Evolutionary conservation across 164 flowering plant genomes (phyloP), one percentile per base, ranked within the genome.

Genomic region (Aristolochia contorta): DNA sequence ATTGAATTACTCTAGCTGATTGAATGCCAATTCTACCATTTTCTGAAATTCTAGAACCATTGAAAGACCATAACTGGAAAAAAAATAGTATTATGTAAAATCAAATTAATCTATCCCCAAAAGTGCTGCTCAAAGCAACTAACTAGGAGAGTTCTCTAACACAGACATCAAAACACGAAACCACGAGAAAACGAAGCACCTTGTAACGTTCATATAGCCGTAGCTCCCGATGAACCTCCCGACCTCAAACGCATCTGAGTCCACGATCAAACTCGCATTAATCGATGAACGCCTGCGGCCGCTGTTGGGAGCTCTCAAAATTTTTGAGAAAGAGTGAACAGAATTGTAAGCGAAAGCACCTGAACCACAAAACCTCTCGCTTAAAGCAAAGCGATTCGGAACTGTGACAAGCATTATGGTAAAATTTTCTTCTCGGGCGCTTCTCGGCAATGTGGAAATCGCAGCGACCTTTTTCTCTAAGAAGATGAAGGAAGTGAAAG

Each of bases 161-260:
- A n/a, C 32, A 18, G 41, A 63, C 57, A 14, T 32, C n/a, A 23
- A 15, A n/a, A 15, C 21, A 56, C 1, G 8, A 58, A 21, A 25
- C 2, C 14, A 9, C 1, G 20, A 22, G 46, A 56, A 27, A 15
- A 12, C 1, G 13, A 41, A 43, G 16, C 53, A 91, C 98, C 91
- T 89, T 18, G 98, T 89, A 32, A 92, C 60, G 57, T 89, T 87
- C 81, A 92, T 84, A 80, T 85, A 91, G 18, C 98, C 96, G 32
- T 92, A 92, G 78, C 82, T 87, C 12, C 96, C 95, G 16, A 92
- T 65, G 25, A 84, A 75, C 18, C 78, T 75, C 9, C 96, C 96
- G 3, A 92, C 98, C 68, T 85, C 79, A 58, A 86, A 92, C 54
- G 80, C 80, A 43, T 83, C 86, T 12, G 94, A 65, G 63, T 59